Conservation (phyloP, 164 flowering plant genomes). For the Nelumbo lutea region DNA sequence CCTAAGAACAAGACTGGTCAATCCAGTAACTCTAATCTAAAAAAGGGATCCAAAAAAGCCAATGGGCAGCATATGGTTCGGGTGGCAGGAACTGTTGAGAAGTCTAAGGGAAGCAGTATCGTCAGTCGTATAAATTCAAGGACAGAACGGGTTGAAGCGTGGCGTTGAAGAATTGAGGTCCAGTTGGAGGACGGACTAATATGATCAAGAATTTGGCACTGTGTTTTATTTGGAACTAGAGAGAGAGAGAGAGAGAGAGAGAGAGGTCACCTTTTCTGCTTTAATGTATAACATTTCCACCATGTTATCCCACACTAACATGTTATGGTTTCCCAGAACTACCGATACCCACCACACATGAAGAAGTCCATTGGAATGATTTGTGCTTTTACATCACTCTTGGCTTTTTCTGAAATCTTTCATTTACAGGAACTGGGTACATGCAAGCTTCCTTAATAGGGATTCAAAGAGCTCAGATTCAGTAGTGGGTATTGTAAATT, state of each 20-base stretch:
- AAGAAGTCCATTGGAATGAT: neutral
- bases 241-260: neutral
- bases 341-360: neutral
- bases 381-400: neutral
- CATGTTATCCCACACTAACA: constrained; percentile 14
- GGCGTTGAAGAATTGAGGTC: constrained; percentile 36
- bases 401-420: neutral
- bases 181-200: neutral
- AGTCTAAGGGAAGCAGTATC: constrained; percentile 38
- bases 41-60: constrained; percentile 20
- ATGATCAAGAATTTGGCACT: neutral
- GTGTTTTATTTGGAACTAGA: constrained; percentile 15
- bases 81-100: constrained; percentile 26
- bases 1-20: constrained; percentile 21
- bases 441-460: neutral
- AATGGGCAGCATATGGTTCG: constrained; percentile 19
- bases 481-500: too few species aligned
- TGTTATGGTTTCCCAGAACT: constrained; percentile 6
- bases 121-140: constrained; percentile 48
- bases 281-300: constrained; percentile 12
- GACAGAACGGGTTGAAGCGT: constrained; percentile 66
- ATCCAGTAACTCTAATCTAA: constrained; percentile 25
- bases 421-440: neutral
- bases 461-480: neutral
- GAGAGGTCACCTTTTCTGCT: constrained; percentile 12